Percentiles rank a stretch among this genome's conserved stretches.
Evolutionary conservation across 352 stramenopile genomes (phyloP).

Genomic region (Phytophthora vignae): DNA sequence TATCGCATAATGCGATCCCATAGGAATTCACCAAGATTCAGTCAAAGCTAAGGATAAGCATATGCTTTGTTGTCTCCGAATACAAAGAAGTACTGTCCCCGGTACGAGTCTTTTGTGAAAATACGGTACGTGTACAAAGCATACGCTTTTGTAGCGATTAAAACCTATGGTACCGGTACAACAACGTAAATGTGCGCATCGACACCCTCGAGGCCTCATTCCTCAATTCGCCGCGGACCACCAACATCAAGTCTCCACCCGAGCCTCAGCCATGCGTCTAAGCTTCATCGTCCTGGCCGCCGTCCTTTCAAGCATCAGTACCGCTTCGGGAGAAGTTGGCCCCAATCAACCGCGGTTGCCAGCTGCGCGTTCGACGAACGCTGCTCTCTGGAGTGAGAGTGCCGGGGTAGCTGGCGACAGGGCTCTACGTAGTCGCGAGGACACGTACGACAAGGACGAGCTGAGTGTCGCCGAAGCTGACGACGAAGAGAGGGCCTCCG

Average conservation of each 20-base stretch:
- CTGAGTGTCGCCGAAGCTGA: background rate
- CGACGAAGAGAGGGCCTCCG: background rate
- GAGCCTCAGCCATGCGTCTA: background rate
- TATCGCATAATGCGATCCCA: too few species aligned
- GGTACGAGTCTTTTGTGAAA: too few species aligned
- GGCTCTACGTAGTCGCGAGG: background rate
- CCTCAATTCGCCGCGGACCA: background rate
- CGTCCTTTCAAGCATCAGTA: background rate
- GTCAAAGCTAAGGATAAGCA: too few species aligned
- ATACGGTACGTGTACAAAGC: too few species aligned
- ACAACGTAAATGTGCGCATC: too few species aligned
- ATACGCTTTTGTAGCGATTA: too few species aligned
- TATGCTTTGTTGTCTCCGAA: too few species aligned
- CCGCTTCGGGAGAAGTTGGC: background rate
- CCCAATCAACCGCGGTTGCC: background rate
- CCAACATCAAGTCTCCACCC: background rate
- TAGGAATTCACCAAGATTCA: too few species aligned
- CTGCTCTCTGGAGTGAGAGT: background rate
- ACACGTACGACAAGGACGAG: background rate
- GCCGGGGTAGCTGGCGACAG: background rate
- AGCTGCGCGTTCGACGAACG: background rate
- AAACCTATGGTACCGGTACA: too few species aligned
- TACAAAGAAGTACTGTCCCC: too few species aligned
- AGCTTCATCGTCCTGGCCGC: background rate
- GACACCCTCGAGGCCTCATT: background rate